A percentile compares a stretch with the other conserved stretches of the same genome.
Evolutionary conservation across 225 moss, liverwort and hornwort species (phyloP).

Genomic region (Bryum argenteum): DNA sequence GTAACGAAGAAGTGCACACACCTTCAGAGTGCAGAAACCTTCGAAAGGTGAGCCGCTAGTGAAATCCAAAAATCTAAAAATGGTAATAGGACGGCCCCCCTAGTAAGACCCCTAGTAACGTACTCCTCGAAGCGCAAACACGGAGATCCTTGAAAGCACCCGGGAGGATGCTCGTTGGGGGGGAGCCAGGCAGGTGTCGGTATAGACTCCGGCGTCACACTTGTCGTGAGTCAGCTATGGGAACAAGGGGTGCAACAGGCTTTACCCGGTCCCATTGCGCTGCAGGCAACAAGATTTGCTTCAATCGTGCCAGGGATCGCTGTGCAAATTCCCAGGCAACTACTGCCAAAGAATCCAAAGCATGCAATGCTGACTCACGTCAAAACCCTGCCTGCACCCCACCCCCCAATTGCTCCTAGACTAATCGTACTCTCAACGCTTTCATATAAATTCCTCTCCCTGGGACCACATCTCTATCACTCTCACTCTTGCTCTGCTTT

Average conservation of each 20-base stretch:
- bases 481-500: background rate
- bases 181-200: background rate
- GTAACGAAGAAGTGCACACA: too few species aligned
- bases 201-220: background rate
- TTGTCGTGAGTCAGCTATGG: constrained; percentile 17
- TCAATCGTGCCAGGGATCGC: background rate
- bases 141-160: background rate
- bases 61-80: too few species aligned
- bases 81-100: too few species aligned
- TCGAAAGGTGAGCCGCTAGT: too few species aligned
- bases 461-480: background rate
- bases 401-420: background rate
- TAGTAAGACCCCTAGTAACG: too few species aligned
- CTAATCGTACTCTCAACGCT: background rate
- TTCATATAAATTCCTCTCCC: background rate
- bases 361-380: constrained; percentile 23
- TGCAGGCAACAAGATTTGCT: background rate
- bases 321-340: background rate
- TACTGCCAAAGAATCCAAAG: constrained; percentile 31
- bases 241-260: background rate
- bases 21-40: too few species aligned
- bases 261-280: too few species aligned
- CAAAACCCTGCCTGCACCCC: background rate
- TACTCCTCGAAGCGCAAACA: too few species aligned
- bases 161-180: background rate